phyloP scores from a whole-genome alignment of 441 rosid genomes.

The Adansonia madagascariensis region DNA sequence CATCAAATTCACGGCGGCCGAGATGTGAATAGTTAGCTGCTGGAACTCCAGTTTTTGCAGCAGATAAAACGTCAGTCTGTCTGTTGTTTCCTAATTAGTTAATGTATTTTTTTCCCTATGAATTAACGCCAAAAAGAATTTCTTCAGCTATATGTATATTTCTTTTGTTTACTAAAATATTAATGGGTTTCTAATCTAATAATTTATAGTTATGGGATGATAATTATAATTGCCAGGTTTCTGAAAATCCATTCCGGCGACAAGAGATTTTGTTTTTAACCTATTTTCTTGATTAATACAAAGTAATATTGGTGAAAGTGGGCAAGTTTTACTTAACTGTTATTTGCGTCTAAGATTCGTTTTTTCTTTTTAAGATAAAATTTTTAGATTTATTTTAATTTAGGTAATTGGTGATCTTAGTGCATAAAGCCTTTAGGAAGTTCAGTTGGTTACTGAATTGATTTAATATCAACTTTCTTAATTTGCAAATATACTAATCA shows the following conservation, averaged over 20 bases:
- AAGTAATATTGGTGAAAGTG: too few species aligned
- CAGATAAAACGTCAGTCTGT: slow-evolving; percentile 25
- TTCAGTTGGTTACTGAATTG: neutral
- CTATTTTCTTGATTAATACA: neutral
- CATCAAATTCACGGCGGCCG: neutral
- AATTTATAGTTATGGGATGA: neutral
- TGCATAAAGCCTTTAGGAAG: neutral
- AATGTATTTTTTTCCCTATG: neutral
- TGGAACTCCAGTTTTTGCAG: slow-evolving; percentile 38
- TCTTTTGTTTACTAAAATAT: neutral
- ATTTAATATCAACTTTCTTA: neutral
- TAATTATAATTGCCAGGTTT: neutral
- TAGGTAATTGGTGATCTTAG: neutral
- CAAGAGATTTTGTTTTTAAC: too few species aligned
- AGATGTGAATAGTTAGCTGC: slow-evolving; percentile 35
- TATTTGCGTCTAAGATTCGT: neutral
- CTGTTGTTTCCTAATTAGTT: slow-evolving; percentile 36
- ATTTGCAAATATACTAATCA: neutral
- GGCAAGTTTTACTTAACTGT: too few species aligned
- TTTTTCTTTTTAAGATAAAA: too few species aligned
- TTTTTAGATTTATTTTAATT: too few species aligned
- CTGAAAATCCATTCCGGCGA: slow-evolving; percentile 11
- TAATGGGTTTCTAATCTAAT: neutral
- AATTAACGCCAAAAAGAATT: neutral
- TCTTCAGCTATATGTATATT: neutral